phyloP scores from a whole-genome alignment of 306 rosid genomes.

The Herpetospermum pedunculosum region DNA sequence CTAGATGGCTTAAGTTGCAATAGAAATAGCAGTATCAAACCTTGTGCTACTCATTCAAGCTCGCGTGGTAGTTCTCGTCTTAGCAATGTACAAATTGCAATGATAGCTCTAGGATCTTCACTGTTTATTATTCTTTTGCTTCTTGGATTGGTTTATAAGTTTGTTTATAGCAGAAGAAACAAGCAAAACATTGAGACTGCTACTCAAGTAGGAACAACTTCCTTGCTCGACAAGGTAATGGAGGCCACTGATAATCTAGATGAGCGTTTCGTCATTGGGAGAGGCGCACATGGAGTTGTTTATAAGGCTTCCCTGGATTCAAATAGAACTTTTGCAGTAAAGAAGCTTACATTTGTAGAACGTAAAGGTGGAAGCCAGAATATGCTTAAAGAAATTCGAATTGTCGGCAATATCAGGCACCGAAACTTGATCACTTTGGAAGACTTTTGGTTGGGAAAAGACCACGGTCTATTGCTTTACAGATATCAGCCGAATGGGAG shows the following conservation, averaged over 20 bases:
- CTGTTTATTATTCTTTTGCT: conserved; percentile 22
- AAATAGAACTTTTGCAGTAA: conserved; percentile 44
- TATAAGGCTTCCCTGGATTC: conserved; percentile 47
- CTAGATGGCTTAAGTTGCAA: conserved; percentile 26
- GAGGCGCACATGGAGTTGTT: conserved; percentile 76
- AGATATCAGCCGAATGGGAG: conserved; percentile 72
- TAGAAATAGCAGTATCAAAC: conserved; percentile 19
- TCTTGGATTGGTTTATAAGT: conserved; percentile 23
- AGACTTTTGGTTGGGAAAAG: conserved; percentile 47
- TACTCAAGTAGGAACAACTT: conserved; percentile 25
- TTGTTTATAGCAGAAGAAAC: conserved; percentile 17
- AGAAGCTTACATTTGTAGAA: conserved; percentile 44
- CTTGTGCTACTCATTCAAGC: conserved; percentile 27
- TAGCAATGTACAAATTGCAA: conserved; percentile 22
- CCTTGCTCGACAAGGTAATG: conserved; percentile 31
- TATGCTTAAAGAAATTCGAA: conserved; percentile 60
- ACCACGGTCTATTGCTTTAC: conserved; percentile 62
- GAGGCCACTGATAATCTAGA: conserved; percentile 49
- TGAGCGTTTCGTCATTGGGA: conserved; percentile 49
- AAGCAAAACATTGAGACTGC: conserved; percentile 21
- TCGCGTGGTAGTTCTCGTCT: conserved; percentile 18
- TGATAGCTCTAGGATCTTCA: conserved; percentile 50
- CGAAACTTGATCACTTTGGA: conserved; percentile 59
- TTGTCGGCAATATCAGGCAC: conserved; percentile 55
- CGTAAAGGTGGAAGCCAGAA: conserved; percentile 29